Evolutionary conservation across 208 protist genomes (phyloP).

Genomic region (Crithidia expoeki): DNA sequence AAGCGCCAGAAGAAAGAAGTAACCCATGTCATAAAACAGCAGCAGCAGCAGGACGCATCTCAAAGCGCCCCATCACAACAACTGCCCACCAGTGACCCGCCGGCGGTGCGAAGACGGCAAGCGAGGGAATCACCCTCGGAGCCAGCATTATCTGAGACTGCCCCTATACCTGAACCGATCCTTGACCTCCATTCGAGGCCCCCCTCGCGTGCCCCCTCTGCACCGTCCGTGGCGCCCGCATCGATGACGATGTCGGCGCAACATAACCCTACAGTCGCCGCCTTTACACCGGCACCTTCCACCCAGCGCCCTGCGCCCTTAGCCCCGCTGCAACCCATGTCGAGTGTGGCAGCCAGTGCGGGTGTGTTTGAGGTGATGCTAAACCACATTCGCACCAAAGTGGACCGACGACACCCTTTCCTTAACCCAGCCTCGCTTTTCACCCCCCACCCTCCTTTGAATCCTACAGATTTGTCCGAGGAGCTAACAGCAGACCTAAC

Average conservation of each 20-base stretch:
- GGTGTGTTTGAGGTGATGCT: constrained; percentile 20
- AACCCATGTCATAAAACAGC: background rate
- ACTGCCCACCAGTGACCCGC: too few species aligned
- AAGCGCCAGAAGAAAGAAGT: background rate
- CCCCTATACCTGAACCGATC: too few species aligned
- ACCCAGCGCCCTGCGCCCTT: background rate
- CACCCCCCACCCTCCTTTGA: background rate
- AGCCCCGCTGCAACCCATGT: background rate
- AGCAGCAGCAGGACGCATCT: background rate
- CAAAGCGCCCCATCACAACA: too few species aligned
- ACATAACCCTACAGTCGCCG: too few species aligned
- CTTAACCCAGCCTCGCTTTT: constrained; percentile 16
- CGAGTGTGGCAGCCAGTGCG: background rate
- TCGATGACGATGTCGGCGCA: too few species aligned
- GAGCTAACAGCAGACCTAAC: background rate
- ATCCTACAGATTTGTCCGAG: too few species aligned
- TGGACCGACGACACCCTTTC: constrained; percentile 15
- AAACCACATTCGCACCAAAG: constrained; percentile 22
- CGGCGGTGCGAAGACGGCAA: too few species aligned
- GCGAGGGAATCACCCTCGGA: too few species aligned
- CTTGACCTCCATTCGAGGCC: too few species aligned
- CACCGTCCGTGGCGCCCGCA: background rate
- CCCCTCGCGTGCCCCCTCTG: background rate
- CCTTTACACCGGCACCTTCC: background rate
- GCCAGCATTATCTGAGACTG: too few species aligned